A percentile compares a stretch with the other conserved stretches of the same genome.
Evolutionary conservation across 805 yeast species (phyloP).

Genomic region (Ogataea pini): DNA sequence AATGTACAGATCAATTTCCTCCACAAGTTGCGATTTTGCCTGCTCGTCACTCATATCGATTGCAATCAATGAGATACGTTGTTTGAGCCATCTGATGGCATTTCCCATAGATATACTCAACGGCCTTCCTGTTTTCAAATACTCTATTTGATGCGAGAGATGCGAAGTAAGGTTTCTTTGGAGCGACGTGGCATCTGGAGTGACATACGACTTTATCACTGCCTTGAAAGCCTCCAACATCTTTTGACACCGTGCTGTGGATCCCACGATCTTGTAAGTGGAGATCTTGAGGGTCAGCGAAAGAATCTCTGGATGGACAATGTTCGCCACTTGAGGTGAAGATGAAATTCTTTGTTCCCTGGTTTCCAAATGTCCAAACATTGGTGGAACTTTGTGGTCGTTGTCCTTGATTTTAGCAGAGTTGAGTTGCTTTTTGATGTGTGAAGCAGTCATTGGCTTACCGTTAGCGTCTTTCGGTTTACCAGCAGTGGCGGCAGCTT

Average conservation of each 20-base stretch:
- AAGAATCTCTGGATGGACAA: slow-evolving; percentile 85
- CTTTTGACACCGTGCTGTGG: slow-evolving; percentile 78
- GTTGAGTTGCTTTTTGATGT: slow-evolving; percentile 54
- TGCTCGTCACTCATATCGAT: slow-evolving; percentile 66
- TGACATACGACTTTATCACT: slow-evolving; percentile 75
- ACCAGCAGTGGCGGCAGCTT: slow-evolving; percentile 35
- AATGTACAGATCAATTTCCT: slow-evolving; percentile 75
- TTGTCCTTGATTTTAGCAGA: slow-evolving; percentile 48
- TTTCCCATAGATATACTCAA: slow-evolving; percentile 94
- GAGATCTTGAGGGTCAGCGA: slow-evolving; percentile 78
- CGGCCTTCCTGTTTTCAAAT: slow-evolving; percentile 87
- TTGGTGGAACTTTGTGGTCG: slow-evolving; percentile 54
- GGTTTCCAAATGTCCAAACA: slow-evolving; percentile 79
- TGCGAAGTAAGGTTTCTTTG: slow-evolving; percentile 87
- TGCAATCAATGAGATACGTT: slow-evolving; percentile 81
- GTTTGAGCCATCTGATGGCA: slow-evolving; percentile 96
- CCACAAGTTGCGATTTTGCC: slow-evolving; percentile 66
- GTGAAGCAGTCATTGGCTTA: slow-evolving; percentile 48
- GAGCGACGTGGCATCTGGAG: slow-evolving; percentile 83
- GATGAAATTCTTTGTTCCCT: slow-evolving; percentile 70
- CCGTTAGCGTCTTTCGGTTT: slow-evolving; percentile 29
- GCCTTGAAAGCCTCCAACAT: slow-evolving; percentile 83
- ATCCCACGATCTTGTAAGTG: slow-evolving; percentile 85
- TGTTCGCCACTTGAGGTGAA: slow-evolving; percentile 57
- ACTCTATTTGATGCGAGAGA: slow-evolving; percentile 89